phyloP scores from a whole-genome alignment of 805 yeast genomes.

The Brettanomyces anomalus region DNA sequence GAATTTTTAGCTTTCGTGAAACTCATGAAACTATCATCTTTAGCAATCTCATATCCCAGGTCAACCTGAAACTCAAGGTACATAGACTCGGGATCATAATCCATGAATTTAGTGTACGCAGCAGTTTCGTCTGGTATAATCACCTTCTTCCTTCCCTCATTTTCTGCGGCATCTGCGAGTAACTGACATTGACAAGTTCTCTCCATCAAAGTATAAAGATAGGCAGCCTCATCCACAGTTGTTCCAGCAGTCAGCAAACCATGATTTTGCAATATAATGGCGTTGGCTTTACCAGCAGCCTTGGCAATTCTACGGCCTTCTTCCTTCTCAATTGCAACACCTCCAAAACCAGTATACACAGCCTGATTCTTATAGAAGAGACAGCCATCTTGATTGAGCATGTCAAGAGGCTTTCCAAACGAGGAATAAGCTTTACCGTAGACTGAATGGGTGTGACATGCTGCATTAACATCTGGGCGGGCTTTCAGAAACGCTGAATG shows the following conservation, averaged over 20 bases:
- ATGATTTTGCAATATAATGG: slow-evolving; percentile 56
- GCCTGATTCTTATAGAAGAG: slow-evolving; percentile 55
- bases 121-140: slow-evolving; percentile 56
- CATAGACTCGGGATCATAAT: slow-evolving; percentile 57
- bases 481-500: slow-evolving; percentile 61
- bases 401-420: slow-evolving; percentile 60
- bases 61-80: slow-evolving; percentile 73
- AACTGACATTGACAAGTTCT: slow-evolving; percentile 58
- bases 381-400: slow-evolving; percentile 76
- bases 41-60: slow-evolving; percentile 36
- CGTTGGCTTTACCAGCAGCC: slow-evolving; percentile 51
- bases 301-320: slow-evolving; percentile 57
- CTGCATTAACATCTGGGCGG: slow-evolving; percentile 63
- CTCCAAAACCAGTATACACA: slow-evolving; percentile 66
- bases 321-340: slow-evolving; percentile 59
- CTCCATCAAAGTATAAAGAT: slow-evolving; percentile 54
- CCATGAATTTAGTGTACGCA: slow-evolving; percentile 49
- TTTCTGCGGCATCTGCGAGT: slow-evolving; percentile 44
- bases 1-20: slow-evolving; percentile 13
- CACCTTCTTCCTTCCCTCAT: slow-evolving; percentile 30
- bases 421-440: slow-evolving; percentile 59
- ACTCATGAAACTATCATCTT: slow-evolving; percentile 21
- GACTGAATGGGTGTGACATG: slow-evolving; percentile 61
- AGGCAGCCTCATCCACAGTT: slow-evolving; percentile 71
- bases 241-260: slow-evolving; percentile 63